Conservation (phyloP, 2,329 filamentous ascomycete genomes). For the Cladosporium sp. region DNA sequence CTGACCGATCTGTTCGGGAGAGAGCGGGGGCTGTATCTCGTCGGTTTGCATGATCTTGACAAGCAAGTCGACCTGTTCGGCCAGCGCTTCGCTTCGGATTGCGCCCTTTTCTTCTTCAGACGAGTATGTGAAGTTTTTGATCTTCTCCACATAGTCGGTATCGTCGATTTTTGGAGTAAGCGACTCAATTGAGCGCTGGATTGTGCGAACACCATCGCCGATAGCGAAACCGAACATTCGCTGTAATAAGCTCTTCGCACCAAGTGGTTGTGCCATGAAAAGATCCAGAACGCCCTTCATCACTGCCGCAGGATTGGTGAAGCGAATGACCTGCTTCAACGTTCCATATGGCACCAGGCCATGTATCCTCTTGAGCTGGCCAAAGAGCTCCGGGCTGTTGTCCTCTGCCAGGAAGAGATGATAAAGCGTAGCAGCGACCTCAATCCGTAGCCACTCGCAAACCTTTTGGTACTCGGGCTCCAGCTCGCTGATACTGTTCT, state of each 20-base stretch:
- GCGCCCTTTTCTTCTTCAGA: constrained; percentile 69
- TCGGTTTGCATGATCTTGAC: constrained; percentile 82
- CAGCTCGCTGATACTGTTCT: constrained; percentile 79
- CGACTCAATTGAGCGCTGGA: constrained; percentile 81
- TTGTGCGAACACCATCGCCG: constrained; percentile 80
- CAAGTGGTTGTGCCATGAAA: constrained; percentile 93
- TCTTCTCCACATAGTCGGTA: constrained; percentile 70
- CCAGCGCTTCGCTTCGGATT: constrained; percentile 68
- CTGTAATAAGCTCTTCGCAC: constrained; percentile 83
- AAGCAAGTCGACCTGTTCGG: constrained; percentile 76
- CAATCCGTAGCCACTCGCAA: constrained; percentile 95
- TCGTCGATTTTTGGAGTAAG: constrained; percentile 78
- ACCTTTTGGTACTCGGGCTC: constrained; percentile 97
- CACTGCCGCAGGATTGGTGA: constrained; percentile 92
- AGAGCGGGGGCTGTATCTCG: constrained; percentile 66
- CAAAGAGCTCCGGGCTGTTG: constrained; percentile 94
- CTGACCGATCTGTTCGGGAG: constrained; percentile 70
- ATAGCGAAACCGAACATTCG: constrained; percentile 90
- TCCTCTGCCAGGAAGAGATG: constrained; percentile 97
- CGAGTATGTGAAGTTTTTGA: constrained; percentile 73
- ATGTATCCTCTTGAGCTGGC: constrained; percentile 89
- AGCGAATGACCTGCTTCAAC: constrained; percentile 93
- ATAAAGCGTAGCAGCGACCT: constrained; percentile 93
- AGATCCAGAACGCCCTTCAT: constrained; percentile 95
- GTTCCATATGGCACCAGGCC: constrained; percentile 89